These are phyloP conservation scores for Coniophora puteana DNA, from an alignment of 1,284 basidiomycete species.

Conservation along the genomic window DNA sequence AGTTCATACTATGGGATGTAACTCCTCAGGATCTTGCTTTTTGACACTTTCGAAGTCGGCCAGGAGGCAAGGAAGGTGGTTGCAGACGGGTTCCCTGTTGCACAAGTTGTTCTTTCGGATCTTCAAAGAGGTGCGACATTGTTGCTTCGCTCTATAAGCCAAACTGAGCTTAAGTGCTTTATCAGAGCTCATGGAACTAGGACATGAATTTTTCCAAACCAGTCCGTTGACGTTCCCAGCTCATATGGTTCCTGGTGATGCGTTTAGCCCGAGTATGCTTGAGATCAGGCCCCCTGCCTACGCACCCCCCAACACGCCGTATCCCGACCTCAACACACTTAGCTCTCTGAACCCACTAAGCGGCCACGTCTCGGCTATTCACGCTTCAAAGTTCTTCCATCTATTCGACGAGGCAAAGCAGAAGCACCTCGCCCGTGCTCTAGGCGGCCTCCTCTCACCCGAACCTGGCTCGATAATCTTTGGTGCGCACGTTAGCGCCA, in stretches of 20 bases:
- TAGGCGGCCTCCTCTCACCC: constrained; percentile 33
- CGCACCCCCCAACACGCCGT: background rate
- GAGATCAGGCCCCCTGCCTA: constrained; percentile 10
- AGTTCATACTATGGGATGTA: too few relatives aligned
- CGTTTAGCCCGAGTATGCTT: constrained; percentile 21
- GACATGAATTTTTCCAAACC: constrained; percentile 30
- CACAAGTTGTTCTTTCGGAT: constrained; percentile 19
- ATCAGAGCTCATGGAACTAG: constrained; percentile 31
- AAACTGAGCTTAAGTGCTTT: too few relatives aligned
- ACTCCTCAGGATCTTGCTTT: background rate
- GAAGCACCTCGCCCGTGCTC: constrained; percentile 25
- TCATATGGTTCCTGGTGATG: constrained; percentile 29
- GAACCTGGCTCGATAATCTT: constrained; percentile 35
- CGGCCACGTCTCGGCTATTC: constrained; percentile 34
- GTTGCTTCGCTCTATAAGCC: too few relatives aligned
- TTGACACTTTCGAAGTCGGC: constrained; percentile 13
- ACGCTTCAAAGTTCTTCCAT: constrained; percentile 38
- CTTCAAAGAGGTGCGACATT: constrained; percentile 19
- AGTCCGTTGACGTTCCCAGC: constrained; percentile 26
- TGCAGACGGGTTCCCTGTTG: constrained; percentile 19
- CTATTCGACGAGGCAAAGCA: constrained; percentile 37
- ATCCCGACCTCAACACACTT: constrained; percentile 21
- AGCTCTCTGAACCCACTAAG: constrained; percentile 32
- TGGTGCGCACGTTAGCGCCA: constrained; percentile 24
- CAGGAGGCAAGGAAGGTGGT: constrained; percentile 15